These are phyloP conservation scores for Artemisia tridentata DNA, from an alignment of 129 eudicot genomes.

Conservation along the genomic window DNA sequence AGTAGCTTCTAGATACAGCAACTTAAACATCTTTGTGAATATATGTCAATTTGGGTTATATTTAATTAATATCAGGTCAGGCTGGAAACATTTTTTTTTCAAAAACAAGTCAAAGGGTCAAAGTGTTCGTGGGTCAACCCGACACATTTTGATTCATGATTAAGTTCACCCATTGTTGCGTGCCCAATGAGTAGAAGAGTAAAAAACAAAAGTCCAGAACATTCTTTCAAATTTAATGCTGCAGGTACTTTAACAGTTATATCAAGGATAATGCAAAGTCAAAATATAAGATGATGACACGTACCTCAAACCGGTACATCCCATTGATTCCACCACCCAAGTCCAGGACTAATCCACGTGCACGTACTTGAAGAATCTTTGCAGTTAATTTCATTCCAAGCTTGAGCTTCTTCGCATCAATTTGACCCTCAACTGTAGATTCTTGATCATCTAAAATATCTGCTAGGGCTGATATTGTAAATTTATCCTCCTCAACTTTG, in stretches of 20 bases:
- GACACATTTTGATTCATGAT: neutral
- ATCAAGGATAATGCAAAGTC: neutral
- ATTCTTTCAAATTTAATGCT: no score
- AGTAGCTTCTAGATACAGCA: neutral
- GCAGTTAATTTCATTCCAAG: conserved; percentile 67
- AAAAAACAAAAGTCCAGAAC: neutral
- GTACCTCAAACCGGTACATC: conserved; percentile 86
- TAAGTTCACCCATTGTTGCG: neutral
- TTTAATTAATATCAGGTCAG: neutral
- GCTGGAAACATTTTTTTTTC: neutral
- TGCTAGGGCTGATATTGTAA: neutral
- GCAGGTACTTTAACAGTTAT: neutral
- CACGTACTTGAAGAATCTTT: conserved; percentile 75
- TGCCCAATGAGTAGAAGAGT: neutral
- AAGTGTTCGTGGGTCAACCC: neutral
- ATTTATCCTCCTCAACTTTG: conserved; percentile 2
- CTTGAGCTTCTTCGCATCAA: conserved; percentile 58
- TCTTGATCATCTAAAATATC: conserved; percentile 16
- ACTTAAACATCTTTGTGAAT: neutral
- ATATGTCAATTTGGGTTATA: neutral
- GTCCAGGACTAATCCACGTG: conserved; percentile 80
- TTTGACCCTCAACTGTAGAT: conserved; percentile 25
- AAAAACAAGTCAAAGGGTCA: neutral
- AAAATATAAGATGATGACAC: conserved; percentile 6
- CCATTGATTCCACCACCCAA: conserved; percentile 82